Evolutionary conservation across 2,329 filamentous ascomycete genomes (phyloP).

Genomic region (Rhynchosporium graminicola): DNA sequence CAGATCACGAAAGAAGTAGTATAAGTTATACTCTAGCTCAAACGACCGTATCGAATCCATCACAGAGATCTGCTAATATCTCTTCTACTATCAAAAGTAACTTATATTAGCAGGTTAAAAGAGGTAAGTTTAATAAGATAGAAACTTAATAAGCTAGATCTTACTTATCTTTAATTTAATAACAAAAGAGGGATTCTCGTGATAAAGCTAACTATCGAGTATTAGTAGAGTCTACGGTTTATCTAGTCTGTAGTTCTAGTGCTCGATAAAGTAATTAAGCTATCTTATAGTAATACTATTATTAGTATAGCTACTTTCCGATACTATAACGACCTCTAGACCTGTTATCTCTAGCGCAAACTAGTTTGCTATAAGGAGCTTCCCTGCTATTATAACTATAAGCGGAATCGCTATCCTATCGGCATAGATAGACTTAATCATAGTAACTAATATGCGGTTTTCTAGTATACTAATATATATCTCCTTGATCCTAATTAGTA

Average conservation of each 20-base stretch:
- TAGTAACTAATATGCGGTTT: neutral
- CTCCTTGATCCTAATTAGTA: neutral
- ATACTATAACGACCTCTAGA: neutral
- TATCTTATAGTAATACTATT: neutral
- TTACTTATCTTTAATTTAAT: too few relatives aligned
- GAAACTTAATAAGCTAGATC: too few relatives aligned
- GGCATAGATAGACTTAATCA: neutral
- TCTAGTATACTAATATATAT: neutral
- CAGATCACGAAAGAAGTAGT: too few relatives aligned
- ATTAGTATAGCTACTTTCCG: neutral
- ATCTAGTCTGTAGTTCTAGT: neutral
- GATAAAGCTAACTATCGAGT: neutral
- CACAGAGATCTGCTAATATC: too few relatives aligned
- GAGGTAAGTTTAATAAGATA: too few relatives aligned
- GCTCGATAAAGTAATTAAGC: neutral
- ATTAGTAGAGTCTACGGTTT: neutral
- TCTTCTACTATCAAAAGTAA: too few relatives aligned
- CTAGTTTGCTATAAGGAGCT: neutral
- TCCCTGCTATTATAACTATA: neutral
- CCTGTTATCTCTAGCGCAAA: neutral
- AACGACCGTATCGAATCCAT: too few relatives aligned
- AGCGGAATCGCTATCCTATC: neutral
- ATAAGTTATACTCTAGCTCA: too few relatives aligned
- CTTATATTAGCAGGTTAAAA: too few relatives aligned
- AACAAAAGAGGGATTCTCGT: neutral